Evolutionary conservation across 441 rosid genomes (phyloP), one percentile per base, ranked within the genome.

Genomic region (Viola pubescens): DNA sequence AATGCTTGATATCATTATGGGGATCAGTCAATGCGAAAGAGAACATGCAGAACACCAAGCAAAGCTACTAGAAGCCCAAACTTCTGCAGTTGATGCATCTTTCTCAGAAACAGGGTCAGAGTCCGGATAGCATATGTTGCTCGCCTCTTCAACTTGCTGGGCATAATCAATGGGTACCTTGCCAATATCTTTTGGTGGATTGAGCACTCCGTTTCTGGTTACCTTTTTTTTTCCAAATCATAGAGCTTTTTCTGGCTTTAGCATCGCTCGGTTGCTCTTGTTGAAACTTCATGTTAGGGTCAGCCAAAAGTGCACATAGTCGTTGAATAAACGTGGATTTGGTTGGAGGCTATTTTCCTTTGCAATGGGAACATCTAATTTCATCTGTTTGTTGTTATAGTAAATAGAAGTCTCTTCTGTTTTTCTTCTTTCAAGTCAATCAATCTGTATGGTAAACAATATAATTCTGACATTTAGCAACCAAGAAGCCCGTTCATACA

Each of bases 1-100:
- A n/a, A 91, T 91, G 98, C 89, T 88, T 3, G 96, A 91, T 56
- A 91, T 88, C 67, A 86, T 88, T 48, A 80, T 85, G 72, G 98
- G 92, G 39, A 80, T 88, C 69, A 88, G 73, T 59, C 89, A 86
- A 10, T 89, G 96, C 10, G 96, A 85, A 66, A 86, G 98, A 76
- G 96, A 91, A 71, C 88, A 91, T 16, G 96, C 98, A 0, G 95
- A 91, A 68, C 87, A 82, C 58, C 96, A 88, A 59, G 84, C 85
- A 79, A 79, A 83, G 83, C 79, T 91, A 54, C 62, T 74, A 39
- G 88, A 84, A 78, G 81, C 80, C 52, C 83, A 78, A 64, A 77
- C 64, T 66, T 58, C 80, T 52, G 70, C 63, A 5, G 69, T 63
- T 0, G 66, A 67, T 51, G 63, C 64, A 11, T 61, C 74, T 12